Conservation (phyloP, 78 protist genomes). For the Mastigamoeba balamuthi region DNA sequence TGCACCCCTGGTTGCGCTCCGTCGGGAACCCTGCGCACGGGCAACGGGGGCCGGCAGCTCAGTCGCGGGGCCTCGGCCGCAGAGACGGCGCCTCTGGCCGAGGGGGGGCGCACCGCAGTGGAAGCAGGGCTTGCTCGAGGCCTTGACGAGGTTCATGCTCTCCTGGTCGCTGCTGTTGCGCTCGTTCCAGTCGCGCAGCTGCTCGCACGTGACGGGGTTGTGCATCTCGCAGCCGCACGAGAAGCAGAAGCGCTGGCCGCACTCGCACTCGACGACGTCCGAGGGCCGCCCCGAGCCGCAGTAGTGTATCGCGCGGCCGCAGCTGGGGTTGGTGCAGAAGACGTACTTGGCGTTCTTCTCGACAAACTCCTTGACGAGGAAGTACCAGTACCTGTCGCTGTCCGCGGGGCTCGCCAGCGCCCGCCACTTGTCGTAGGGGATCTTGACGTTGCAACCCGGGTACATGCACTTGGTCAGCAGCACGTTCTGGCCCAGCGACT, state of each 20-base stretch:
- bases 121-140: conserved; percentile 45
- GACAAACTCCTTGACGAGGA: conserved; percentile 35
- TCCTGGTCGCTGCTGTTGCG: conserved; percentile 41
- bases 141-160: conserved; percentile 24
- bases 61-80: too few relatives aligned
- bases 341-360: conserved; percentile 13
- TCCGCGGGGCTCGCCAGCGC: not conserved
- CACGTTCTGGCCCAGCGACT: conserved; percentile 12
- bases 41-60: too few relatives aligned
- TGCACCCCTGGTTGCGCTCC: conserved; percentile 48
- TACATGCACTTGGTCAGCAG: conserved; percentile 17
- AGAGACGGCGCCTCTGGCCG: too few relatives aligned
- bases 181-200: conserved; percentile 31
- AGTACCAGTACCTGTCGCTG: conserved; percentile 21
- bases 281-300: conserved; percentile 11
- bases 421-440: not conserved
- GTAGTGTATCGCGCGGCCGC: conserved; percentile 35
- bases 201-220: conserved; percentile 49
- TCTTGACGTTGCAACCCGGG: not conserved
- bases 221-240: conserved; percentile 52
- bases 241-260: conserved; percentile 45
- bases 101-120: too few relatives aligned
- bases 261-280: conserved; percentile 49
- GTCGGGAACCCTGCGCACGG: too few relatives aligned
- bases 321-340: conserved; percentile 45